A percentile compares a stretch with the other conserved stretches of the same genome.
Conservation (phyloP, 148 eudicot genomes). For the Gaultheria prostrata region DNA sequence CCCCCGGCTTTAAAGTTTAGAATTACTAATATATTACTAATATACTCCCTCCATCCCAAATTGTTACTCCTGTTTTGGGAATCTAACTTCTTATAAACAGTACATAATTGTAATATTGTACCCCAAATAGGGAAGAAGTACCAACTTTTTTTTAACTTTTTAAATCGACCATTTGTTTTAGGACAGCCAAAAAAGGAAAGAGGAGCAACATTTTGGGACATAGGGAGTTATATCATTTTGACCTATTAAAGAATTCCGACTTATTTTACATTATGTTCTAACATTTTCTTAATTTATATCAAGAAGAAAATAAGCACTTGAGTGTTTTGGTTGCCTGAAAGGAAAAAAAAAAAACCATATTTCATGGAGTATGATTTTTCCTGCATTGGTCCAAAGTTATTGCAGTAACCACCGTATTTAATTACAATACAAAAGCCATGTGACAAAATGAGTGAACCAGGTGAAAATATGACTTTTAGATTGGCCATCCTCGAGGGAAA, state of each 20-base stretch:
- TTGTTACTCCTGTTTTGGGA: no score
- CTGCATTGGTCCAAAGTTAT: neutral
- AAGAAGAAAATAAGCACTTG: neutral
- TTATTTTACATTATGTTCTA: neutral
- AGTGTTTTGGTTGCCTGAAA: neutral
- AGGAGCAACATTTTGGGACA: no score
- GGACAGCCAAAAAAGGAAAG: no score
- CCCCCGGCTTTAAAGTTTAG: no score
- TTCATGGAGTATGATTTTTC: neutral
- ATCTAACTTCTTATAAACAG: no score
- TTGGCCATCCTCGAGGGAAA: neutral
- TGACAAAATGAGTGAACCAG: neutral
- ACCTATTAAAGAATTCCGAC: neutral
- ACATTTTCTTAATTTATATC: neutral
- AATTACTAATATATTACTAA: no score
- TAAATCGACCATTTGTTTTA: no score
- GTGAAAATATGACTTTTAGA: neutral
- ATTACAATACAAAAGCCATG: neutral
- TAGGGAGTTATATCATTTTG: no score
- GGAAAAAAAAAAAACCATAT: neutral
- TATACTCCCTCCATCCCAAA: no score
- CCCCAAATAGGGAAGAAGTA: no score
- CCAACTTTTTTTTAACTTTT: no score
- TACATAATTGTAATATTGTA: no score
- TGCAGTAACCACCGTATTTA: neutral